Conservation (phyloP, 768 basidiomycete species). For the Porphyrellus cyaneotinctus region DNA sequence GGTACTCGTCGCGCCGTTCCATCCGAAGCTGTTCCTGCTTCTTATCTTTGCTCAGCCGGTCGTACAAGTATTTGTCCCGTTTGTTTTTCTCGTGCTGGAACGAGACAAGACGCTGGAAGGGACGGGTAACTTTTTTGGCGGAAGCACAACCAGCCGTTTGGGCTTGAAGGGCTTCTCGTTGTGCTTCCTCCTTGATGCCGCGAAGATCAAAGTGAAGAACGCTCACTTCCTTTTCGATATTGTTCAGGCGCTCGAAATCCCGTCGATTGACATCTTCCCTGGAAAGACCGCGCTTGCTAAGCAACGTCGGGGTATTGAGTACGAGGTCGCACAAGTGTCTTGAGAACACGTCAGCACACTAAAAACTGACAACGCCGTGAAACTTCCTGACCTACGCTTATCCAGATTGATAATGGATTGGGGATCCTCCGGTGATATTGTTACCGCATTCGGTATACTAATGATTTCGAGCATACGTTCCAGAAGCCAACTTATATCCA, state of each 20-base stretch:
- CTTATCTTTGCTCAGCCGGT: conserved; percentile 71
- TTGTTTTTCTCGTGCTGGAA: conserved; percentile 79
- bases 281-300: conserved; percentile 39
- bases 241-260: conserved; percentile 73
- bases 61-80: conserved; percentile 66
- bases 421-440: conserved; percentile 49
- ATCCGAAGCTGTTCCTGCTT: conserved; percentile 66
- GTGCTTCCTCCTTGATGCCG: conserved; percentile 70
- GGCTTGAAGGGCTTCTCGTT: conserved; percentile 53
- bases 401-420: conserved; percentile 72
- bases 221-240: conserved; percentile 66
- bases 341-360: conserved; percentile 15
- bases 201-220: conserved; percentile 65
- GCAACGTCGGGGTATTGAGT: conserved; percentile 45
- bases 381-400: conserved; percentile 61
- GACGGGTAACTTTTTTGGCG: conserved; percentile 52
- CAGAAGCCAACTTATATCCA: conserved; percentile 80
- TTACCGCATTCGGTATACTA: conserved; percentile 65
- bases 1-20: conserved; percentile 71
- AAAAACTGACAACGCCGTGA: background rate
- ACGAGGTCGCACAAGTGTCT: conserved; percentile 70
- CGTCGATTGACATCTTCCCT: conserved; percentile 58
- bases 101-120: conserved; percentile 60
- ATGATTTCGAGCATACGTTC: conserved; percentile 80
- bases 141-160: conserved; percentile 42